Evolutionary conservation across 805 yeast species (phyloP).

Genomic region (Saccharomycopsis fermentans): DNA sequence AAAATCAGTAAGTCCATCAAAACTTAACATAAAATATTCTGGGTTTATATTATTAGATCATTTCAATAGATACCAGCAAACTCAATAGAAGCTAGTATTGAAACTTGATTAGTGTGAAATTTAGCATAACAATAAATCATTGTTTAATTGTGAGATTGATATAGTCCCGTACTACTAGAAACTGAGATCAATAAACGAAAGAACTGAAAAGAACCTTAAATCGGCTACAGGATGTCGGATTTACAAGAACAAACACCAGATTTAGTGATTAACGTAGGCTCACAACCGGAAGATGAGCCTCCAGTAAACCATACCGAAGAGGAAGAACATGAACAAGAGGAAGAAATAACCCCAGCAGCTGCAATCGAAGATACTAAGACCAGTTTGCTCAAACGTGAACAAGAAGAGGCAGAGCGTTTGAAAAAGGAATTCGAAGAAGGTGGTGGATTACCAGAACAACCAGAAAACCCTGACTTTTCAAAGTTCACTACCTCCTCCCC

Average conservation of each 20-base stretch:
- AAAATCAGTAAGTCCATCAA: neutral
- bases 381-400: conserved; percentile 70
- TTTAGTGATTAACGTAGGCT: conserved; percentile 59
- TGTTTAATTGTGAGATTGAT: too few species aligned
- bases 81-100: too few species aligned
- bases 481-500: conserved; percentile 80
- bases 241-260: conserved; percentile 79
- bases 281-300: conserved; percentile 30
- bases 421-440: conserved; percentile 86
- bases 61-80: too few species aligned
- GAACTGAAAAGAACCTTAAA: neutral
- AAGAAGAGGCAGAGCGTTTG: conserved; percentile 61
- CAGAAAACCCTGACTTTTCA: conserved; percentile 76
- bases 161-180: too few species aligned
- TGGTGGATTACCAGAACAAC: conserved; percentile 97
- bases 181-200: too few species aligned
- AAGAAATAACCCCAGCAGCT: conserved; percentile 24
- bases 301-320: conserved; percentile 35
- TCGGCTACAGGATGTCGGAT: conserved; percentile 29
- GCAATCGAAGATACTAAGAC: conserved; percentile 34
- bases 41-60: neutral
- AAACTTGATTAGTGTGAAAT: too few species aligned
- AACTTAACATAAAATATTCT: neutral
- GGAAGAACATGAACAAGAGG: conserved; percentile 30
- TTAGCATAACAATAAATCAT: too few species aligned